Percentiles rank a stretch among this genome's conserved stretches.
These are phyloP conservation scores for Chondrus crispus DNA, from an alignment of 23 red algal species.

Conservation along the genomic window DNA sequence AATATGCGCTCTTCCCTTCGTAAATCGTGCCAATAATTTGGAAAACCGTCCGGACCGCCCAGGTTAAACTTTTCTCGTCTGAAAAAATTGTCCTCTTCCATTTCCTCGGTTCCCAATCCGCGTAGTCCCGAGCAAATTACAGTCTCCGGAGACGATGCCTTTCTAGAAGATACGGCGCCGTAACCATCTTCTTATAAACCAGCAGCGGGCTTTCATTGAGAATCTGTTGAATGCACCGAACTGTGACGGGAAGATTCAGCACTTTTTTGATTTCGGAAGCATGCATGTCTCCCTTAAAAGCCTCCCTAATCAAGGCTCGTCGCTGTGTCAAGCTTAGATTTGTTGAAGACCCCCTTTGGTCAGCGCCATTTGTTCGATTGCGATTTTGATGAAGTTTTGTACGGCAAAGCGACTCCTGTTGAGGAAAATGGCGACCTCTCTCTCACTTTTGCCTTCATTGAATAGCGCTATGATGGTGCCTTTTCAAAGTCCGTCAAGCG, in stretches of 20 bases:
- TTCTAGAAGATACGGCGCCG: neutral
- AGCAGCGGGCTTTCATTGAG: neutral
- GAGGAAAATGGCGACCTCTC: no score
- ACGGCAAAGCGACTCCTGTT: no score
- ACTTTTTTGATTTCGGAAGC: no score
- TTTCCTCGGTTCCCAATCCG: neutral
- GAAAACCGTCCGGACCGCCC: neutral
- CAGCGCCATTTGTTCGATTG: no score
- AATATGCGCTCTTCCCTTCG: neutral
- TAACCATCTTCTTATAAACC: neutral
- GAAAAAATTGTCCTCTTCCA: neutral
- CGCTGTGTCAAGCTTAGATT: no score
- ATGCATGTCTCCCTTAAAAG: no score
- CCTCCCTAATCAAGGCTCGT: no score
- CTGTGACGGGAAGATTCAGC: neutral
- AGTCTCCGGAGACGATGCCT: neutral
- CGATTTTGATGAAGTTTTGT: no score
- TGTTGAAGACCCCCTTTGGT: no score
- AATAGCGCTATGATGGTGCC: no score
- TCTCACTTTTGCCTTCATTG: no score
- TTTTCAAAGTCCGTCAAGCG: no score
- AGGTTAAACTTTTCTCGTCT: conserved; percentile 13
- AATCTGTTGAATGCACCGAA: neutral
- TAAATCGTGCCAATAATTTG: conserved; percentile 8
- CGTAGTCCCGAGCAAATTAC: neutral